Percentiles rank a stretch among this genome's conserved stretches.
Evolutionary conservation across 768 basidiomycete genomes (phyloP).

Genomic region (Vishniacozyma victoriae): DNA sequence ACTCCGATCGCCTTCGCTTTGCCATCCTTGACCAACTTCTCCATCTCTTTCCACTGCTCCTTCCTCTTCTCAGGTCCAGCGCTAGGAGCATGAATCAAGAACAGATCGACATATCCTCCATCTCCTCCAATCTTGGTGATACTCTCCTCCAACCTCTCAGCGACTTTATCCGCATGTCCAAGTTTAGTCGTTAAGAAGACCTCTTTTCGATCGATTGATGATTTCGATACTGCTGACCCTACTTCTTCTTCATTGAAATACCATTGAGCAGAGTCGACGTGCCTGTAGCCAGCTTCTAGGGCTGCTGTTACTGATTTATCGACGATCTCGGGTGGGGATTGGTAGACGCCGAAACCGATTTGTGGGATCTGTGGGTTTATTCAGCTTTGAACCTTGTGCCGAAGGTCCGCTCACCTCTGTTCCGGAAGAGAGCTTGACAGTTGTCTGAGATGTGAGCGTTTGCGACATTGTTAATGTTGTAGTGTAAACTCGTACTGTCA

Average conservation of each 20-base stretch:
- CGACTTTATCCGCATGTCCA: conserved; percentile 24
- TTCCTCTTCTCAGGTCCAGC: conserved; percentile 43
- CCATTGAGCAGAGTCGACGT: conserved; percentile 42
- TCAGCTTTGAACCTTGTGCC: neutral
- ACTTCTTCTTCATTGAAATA: conserved; percentile 38
- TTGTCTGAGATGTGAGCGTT: no score
- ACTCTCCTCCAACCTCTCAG: conserved; percentile 26
- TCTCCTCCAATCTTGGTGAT: conserved; percentile 32
- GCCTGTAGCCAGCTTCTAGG: conserved; percentile 40
- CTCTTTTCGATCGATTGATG: conserved; percentile 15
- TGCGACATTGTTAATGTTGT: no score
- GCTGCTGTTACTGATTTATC: conserved; percentile 21
- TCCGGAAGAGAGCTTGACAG: no score
- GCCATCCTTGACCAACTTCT: conserved; percentile 31
- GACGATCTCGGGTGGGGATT: conserved; percentile 29
- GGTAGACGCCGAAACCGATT: conserved; percentile 47
- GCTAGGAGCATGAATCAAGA: conserved; percentile 48
- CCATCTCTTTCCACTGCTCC: conserved; percentile 36
- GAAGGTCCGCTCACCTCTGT: neutral
- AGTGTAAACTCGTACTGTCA: no score
- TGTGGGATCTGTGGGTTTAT: conserved; percentile 31
- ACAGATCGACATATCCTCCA: conserved; percentile 43
- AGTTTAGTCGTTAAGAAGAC: conserved; percentile 44
- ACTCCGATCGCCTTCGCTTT: conserved; percentile 42
- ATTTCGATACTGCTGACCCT: conserved; percentile 18